Evolutionary conservation across 2,329 filamentous ascomycete species (phyloP), one percentile per base, ranked within the genome.

Genomic region (Penicillium sp.): DNA sequence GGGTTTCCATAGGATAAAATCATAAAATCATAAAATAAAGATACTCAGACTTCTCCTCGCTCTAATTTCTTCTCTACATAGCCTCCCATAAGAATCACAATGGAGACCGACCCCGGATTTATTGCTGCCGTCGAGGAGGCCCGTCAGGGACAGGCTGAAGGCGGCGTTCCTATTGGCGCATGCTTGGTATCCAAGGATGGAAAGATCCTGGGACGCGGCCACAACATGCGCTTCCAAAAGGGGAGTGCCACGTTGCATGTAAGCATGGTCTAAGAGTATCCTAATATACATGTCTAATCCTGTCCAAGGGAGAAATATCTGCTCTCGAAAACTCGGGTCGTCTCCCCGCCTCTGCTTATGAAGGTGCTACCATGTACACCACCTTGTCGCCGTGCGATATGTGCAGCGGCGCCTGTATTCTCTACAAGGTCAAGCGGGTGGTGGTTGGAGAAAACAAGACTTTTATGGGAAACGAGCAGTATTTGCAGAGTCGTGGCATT

Each of bases 311-410:
- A 61, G 89, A 92, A 70, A 91, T 88, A 20, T 85, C 87, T 18
- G 84, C 87, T n/a, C 79, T 92, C 40, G 85, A 89, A 68, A 86
- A 88, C 70, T 87, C 87, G 0, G 88, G 88, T 47, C 83, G 88
- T 40, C 80, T 90, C 21, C 84, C 86, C 30, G 87, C 87, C 16
- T 82, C 82, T 1, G 81, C 81, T 5, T 91, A 91, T 71, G 80
- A 80, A 62, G 85, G 85, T 28, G 82, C 86, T 35, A 91, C 88
- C n/a, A 91, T 92, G 87, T 92, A 89, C 73, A 92, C 89, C 2
- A 91, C 88, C 0, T 77, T 92, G 6, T 89, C 86, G 2, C 89
- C 88, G 0, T 92, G 89, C 70, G 87, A 90, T 67, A 91, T 91
- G 88, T 92, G 86, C 71, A 90, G 88, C 3, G 88, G 89, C 8